Conservation (phyloP, 2,329 filamentous ascomycete genomes). For the Penicillium hesseltinei region DNA sequence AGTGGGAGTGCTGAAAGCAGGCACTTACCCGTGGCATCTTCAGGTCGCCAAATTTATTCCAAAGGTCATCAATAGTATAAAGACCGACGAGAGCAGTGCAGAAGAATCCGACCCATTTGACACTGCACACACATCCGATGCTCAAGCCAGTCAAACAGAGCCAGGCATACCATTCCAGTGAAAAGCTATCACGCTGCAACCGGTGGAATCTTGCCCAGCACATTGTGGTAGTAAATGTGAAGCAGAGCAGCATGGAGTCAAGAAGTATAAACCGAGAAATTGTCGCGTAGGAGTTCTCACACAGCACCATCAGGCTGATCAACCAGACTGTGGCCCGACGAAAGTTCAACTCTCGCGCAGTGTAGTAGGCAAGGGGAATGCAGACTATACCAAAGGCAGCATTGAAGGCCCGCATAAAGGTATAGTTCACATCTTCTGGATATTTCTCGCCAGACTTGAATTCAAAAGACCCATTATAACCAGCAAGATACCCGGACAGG, state of each 20-base stretch:
- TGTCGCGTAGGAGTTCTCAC: conserved; percentile 98
- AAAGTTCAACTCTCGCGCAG: conserved; percentile 85
- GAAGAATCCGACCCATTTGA: conserved; percentile 97
- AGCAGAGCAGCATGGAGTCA: conserved; percentile 97
- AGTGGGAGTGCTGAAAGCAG: neutral
- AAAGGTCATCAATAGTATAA: conserved; percentile 94
- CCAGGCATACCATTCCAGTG: conserved; percentile 91
- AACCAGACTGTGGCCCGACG: conserved; percentile 88
- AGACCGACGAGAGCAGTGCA: conserved; percentile 91
- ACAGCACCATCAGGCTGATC: conserved; percentile 93
- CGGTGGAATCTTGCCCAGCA: conserved; percentile 98
- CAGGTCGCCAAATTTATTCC: conserved; percentile 94
- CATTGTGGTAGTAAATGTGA: conserved; percentile 94
- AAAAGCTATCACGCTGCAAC: conserved; percentile 80
- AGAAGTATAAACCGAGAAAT: conserved; percentile 98
- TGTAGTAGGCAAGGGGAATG: conserved; percentile 92
- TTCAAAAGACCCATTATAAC: conserved; percentile 98
- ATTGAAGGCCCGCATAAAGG: conserved; percentile 98
- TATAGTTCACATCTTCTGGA: conserved; percentile 90
- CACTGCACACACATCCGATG: conserved; percentile 96
- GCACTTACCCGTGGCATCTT: conserved; percentile 77
- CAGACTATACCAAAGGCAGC: conserved; percentile 89
- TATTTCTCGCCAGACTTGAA: conserved; percentile 99
- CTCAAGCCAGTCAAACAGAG: conserved; percentile 88
- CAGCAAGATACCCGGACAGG: conserved; percentile 89